Evolutionary conservation across 306 rosid species (phyloP).

Genomic region (Trifolium fragiferum): DNA sequence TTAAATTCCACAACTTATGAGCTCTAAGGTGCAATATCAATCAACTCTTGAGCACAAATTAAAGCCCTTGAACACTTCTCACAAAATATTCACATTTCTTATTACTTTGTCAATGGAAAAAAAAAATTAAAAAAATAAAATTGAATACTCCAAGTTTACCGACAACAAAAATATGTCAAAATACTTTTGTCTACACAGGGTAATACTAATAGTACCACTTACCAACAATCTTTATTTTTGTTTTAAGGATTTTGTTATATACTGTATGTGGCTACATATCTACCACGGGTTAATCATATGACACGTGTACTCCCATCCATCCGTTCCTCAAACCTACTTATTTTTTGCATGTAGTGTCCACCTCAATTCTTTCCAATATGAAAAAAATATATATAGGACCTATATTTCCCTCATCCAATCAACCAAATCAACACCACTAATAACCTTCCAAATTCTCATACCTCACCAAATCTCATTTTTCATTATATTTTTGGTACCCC

Average conservation of each 20-base stretch:
- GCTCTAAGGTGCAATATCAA: no score
- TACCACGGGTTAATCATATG: constrained; percentile 26
- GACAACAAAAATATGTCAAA: background rate
- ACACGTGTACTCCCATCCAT: constrained; percentile 41
- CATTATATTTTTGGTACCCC: background rate
- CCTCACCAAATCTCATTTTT: constrained; percentile 1
- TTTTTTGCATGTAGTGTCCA: background rate
- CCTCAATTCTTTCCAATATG: background rate
- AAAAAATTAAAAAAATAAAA: no score
- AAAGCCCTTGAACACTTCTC: no score
- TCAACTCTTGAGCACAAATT: no score
- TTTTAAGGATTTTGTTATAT: no score
- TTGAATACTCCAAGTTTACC: no score
- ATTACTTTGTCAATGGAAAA: no score
- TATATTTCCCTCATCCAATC: background rate
- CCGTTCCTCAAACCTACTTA: constrained; percentile 60
- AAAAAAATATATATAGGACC: background rate
- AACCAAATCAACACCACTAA: constrained; percentile 9
- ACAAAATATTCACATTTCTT: no score
- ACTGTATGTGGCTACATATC: constrained; percentile 37
- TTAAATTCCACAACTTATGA: no score
- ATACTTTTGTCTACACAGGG: background rate
- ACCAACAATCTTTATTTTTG: no score
- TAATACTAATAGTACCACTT: no score
- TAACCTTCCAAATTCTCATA: constrained; percentile 1